These are phyloP conservation scores for Candida tetrigidarum DNA, from an alignment of 1,139 yeast species.

Conservation along the genomic window DNA sequence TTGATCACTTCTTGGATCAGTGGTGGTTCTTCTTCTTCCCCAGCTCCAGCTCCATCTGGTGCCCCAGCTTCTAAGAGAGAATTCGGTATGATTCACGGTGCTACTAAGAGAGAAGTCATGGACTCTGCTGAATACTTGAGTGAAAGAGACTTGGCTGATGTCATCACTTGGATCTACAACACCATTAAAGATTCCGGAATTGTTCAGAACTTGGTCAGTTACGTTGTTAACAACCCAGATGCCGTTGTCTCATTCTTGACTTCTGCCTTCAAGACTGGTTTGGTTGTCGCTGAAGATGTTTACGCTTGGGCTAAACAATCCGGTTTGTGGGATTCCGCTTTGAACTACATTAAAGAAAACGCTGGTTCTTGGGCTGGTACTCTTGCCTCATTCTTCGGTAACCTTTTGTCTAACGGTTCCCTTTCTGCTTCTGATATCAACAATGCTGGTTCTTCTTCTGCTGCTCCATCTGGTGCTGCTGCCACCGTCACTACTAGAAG, in stretches of 20 bases:
- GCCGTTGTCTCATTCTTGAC: constrained; percentile 38
- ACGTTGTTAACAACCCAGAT: constrained; percentile 42
- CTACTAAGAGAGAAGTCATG: constrained; percentile 24
- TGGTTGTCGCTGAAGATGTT: constrained; percentile 39
- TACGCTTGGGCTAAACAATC: constrained; percentile 43
- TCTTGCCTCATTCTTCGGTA: constrained; percentile 31
- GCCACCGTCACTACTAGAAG: no score
- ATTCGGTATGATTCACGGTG: constrained; percentile 18
- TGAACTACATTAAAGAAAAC: constrained; percentile 33
- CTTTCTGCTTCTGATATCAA: constrained; percentile 32
- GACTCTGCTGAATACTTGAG: constrained; percentile 27
- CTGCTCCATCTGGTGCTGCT: constrained; percentile 9
- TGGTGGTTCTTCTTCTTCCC: constrained; percentile 22
- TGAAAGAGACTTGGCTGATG: constrained; percentile 42
- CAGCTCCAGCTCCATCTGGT: constrained; percentile 23
- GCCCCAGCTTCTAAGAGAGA: constrained; percentile 25
- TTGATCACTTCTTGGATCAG: constrained; percentile 28
- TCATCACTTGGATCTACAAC: constrained; percentile 31
- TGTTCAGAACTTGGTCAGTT: constrained; percentile 29
- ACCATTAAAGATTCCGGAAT: constrained; percentile 43
- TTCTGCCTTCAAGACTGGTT: constrained; percentile 38
- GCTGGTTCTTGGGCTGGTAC: constrained; percentile 37
- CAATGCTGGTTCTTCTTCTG: constrained; percentile 27
- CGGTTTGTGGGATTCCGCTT: constrained; percentile 39
- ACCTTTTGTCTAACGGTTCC: constrained; percentile 24